Evolutionary conservation across 1,139 yeast species (phyloP).

Genomic region (Citeromyces siamensis): DNA sequence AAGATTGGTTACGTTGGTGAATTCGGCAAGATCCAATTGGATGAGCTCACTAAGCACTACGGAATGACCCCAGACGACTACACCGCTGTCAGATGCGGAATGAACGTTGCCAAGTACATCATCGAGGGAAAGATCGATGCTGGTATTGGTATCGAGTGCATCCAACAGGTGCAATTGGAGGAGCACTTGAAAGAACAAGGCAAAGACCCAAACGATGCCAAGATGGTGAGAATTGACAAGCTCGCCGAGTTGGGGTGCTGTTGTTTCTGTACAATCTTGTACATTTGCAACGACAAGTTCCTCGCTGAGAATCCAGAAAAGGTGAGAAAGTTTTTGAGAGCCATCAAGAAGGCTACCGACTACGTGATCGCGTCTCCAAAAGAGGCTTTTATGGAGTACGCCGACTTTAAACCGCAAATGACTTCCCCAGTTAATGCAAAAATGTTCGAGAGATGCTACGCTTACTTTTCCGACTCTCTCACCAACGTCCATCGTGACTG

Average conservation of each 20-base stretch:
- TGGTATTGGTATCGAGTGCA: slow-evolving; percentile 47
- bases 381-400: slow-evolving; percentile 33
- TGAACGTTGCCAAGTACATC: slow-evolving; percentile 46
- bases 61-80: slow-evolving; percentile 45
- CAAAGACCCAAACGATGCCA: slow-evolving; percentile 32
- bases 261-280: slow-evolving; percentile 45
- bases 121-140: slow-evolving; percentile 45
- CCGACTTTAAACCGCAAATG: slow-evolving; percentile 36
- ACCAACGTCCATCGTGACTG: slow-evolving; percentile 46
- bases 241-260: slow-evolving; percentile 49
- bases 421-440: slow-evolving; percentile 27
- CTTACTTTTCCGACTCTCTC: slow-evolving; percentile 39
- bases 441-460: slow-evolving; percentile 41
- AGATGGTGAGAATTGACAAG: slow-evolving; percentile 43
- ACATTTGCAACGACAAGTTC: slow-evolving; percentile 40
- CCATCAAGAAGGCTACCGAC: slow-evolving; percentile 38
- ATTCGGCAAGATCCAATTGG: slow-evolving; percentile 46
- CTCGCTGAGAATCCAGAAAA: slow-evolving; percentile 36
- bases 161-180: slow-evolving; percentile 46
- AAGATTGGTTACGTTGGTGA: slow-evolving; percentile 47
- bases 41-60: slow-evolving; percentile 40
- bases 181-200: slow-evolving; percentile 33
- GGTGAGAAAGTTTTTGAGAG: slow-evolving; percentile 30
- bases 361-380: slow-evolving; percentile 29
- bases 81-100: slow-evolving; percentile 49